Evolutionary conservation across 2,329 filamentous ascomycete species (phyloP).

Genomic region (Stagonosporopsis chrysanthemi): DNA sequence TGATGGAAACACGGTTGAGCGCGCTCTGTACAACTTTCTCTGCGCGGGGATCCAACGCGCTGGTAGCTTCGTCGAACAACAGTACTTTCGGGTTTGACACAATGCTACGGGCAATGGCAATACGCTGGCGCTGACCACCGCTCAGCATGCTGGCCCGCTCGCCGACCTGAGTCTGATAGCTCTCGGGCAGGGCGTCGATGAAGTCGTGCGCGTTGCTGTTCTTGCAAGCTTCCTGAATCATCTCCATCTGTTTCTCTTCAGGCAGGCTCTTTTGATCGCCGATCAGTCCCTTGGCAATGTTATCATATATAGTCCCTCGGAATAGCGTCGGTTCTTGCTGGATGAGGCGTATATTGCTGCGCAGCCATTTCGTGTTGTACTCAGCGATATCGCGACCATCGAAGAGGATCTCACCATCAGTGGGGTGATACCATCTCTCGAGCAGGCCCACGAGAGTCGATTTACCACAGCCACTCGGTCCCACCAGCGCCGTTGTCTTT

Average conservation of each 20-base stretch:
- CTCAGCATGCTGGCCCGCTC: conserved; percentile 62
- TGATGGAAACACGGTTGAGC: conserved; percentile 1
- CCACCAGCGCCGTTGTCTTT: conserved; percentile 74
- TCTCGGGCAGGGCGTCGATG: conserved; percentile 68
- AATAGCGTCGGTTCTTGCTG: conserved; percentile 92
- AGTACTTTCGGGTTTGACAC: conserved; percentile 18
- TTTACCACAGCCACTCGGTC: conserved; percentile 80
- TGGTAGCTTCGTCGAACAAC: conserved; percentile 20
- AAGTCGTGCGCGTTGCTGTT: conserved; percentile 93
- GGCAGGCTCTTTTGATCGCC: conserved; percentile 63
- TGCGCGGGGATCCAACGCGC: conserved; percentile 8
- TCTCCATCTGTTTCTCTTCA: conserved; percentile 3
- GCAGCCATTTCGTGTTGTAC: conserved; percentile 85
- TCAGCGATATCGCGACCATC: conserved; percentile 68
- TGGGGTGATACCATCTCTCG: conserved; percentile 85
- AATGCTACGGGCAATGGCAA: conserved; percentile 57
- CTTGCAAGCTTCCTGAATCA: conserved; percentile 12
- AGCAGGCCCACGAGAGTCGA: conserved; percentile 87
- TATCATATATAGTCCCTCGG: conserved; percentile 83
- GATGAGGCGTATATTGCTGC: conserved; percentile 88
- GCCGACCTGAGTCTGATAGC: conserved; percentile 90
- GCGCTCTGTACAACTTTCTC: conserved; percentile 43
- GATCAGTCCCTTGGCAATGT: conserved; percentile 82
- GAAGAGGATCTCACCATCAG: conserved; percentile 41
- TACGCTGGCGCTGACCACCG: conserved; percentile 90